These are phyloP conservation scores for Austroboletus niveus DNA, from an alignment of 1,284 basidiomycete genomes.

Conservation along the genomic window DNA sequence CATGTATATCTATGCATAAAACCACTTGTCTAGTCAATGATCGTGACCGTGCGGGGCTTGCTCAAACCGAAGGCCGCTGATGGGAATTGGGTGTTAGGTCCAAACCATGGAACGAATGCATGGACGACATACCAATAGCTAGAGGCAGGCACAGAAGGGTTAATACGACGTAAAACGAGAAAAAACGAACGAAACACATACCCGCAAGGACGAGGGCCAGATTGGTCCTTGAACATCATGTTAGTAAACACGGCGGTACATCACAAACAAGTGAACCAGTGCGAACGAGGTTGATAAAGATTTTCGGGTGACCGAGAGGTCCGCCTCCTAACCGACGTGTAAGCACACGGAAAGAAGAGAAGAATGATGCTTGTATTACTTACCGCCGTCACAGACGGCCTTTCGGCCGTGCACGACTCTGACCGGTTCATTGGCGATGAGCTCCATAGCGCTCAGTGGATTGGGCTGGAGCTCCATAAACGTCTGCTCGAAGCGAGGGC, in stretches of 20 bases:
- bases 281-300: conserved; percentile 91
- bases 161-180: not conserved
- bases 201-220: conserved; percentile 78
- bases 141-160: conserved; percentile 14
- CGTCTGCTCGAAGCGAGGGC: conserved; percentile 92
- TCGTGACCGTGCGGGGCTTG: conserved; percentile 54
- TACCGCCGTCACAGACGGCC: conserved; percentile 93
- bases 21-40: conserved; percentile 25
- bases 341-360: conserved; percentile 8
- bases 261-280: conserved; percentile 1
- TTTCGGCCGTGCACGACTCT: conserved; percentile 77
- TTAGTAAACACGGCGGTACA: conserved; percentile 11
- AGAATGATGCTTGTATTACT: conserved; percentile 30
- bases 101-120: conserved; percentile 7
- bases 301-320: conserved; percentile 94
- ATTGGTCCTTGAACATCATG: conserved; percentile 57
- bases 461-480: conserved; percentile 83
- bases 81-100: conserved; percentile 9
- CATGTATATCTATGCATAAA: conserved; percentile 16
- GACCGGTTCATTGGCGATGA: conserved; percentile 85
- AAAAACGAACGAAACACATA: conserved; percentile 39
- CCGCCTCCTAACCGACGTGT: conserved; percentile 69
- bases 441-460: conserved; percentile 88
- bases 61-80: conserved; percentile 81
- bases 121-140: conserved; percentile 76